phyloP scores from a whole-genome alignment of 257 asterid species.

The Scutellaria barbata region DNA sequence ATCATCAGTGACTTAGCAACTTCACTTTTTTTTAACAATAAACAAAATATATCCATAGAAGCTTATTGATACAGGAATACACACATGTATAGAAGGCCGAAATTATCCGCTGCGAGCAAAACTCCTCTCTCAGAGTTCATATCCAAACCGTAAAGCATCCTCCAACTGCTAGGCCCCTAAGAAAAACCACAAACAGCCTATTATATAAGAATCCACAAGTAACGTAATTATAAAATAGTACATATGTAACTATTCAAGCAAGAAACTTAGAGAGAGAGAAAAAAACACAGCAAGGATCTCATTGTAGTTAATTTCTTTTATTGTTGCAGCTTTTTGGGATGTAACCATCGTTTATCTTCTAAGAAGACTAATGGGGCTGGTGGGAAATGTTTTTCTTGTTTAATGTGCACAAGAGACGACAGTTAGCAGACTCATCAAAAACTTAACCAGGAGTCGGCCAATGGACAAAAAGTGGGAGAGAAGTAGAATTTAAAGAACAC shows the following conservation, averaged over 20 bases:
- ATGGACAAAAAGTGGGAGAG: background rate
- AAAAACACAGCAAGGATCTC: background rate
- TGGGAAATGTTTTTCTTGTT: background rate
- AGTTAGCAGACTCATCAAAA: background rate
- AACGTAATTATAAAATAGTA: slow-evolving; percentile 1
- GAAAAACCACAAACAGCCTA: slow-evolving; percentile 35
- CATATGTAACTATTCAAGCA: background rate
- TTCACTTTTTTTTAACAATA: too few relatives aligned
- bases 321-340: background rate
- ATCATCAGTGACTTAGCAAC: too few relatives aligned
- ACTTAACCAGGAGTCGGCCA: background rate
- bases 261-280: background rate
- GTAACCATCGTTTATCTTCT: background rate
- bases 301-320: background rate
- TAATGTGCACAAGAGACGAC: background rate
- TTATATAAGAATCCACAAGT: slow-evolving; percentile 22
- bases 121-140: slow-evolving; percentile 71
- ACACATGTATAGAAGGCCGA: slow-evolving; percentile 79
- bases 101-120: slow-evolving; percentile 85
- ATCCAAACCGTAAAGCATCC: slow-evolving; percentile 95
- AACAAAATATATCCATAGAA: background rate
- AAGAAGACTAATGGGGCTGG: background rate
- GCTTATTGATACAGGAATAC: slow-evolving; percentile 40
- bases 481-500: background rate
- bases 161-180: slow-evolving; percentile 90